Conservation (phyloP, 2,329 filamentous ascomycete genomes). For the Xylariaceae sp. region DNA sequence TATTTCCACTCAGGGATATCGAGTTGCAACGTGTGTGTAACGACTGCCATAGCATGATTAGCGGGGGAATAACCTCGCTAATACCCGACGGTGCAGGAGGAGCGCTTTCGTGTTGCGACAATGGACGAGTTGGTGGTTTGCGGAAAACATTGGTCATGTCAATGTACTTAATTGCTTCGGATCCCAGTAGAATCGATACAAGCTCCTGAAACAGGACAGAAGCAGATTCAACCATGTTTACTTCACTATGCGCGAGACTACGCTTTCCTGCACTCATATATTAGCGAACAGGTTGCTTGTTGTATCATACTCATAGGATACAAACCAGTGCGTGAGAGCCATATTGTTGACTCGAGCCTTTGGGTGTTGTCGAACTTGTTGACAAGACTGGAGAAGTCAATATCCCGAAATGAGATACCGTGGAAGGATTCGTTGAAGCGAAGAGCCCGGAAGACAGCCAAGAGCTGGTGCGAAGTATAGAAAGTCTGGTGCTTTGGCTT, state of each 20-base stretch:
- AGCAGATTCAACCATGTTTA: constrained; percentile 44
- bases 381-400: constrained; percentile 43
- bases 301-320: background rate
- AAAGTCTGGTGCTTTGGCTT: constrained; percentile 35
- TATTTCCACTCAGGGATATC: constrained; percentile 46
- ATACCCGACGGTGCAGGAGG: constrained; percentile 12
- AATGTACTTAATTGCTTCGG: constrained; percentile 50
- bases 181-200: constrained; percentile 51
- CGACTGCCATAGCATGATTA: constrained; percentile 46
- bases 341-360: constrained; percentile 44
- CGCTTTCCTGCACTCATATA: constrained; percentile 24
- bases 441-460: constrained; percentile 52
- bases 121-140: constrained; percentile 19
- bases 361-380: constrained; percentile 40
- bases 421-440: constrained; percentile 57
- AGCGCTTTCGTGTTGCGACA: constrained; percentile 18
- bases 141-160: constrained; percentile 44
- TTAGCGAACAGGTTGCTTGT: constrained; percentile 19
- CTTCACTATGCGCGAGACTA: constrained; percentile 45
- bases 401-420: constrained; percentile 49
- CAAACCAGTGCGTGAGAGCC: constrained; percentile 49
- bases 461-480: constrained; percentile 48
- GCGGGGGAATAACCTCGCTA: constrained; percentile 43
- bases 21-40: constrained; percentile 46
- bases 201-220: constrained; percentile 52